Percentiles rank a stretch among this genome's conserved stretches.
Evolutionary conservation across 495 filamentous ascomycete genomes (phyloP).

Genomic region (Pseudomonodictys pantanalensis): DNA sequence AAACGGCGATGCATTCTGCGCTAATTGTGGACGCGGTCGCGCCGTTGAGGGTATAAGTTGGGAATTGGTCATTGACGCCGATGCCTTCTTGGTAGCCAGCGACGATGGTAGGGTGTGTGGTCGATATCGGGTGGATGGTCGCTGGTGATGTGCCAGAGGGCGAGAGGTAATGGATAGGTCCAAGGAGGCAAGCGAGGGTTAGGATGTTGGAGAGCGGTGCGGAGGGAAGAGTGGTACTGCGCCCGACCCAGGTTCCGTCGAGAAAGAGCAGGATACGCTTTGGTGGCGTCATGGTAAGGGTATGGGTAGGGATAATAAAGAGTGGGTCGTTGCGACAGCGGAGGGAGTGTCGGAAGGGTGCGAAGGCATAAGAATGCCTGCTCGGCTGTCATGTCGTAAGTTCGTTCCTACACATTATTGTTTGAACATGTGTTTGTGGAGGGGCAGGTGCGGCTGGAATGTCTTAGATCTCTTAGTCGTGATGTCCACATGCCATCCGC

Average conservation of each 20-base stretch:
- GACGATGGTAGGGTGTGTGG: not conserved
- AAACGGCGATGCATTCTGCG: constrained; percentile 21
- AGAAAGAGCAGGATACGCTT: constrained; percentile 19
- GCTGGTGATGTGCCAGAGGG: not conserved
- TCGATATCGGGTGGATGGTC: constrained; percentile 11
- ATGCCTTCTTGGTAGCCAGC: constrained; percentile 30
- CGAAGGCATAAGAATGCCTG: not conserved
- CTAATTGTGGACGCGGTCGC: constrained; percentile 28
- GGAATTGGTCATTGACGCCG: constrained; percentile 27
- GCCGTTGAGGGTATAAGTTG: constrained; percentile 22
- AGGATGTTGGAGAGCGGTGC: not conserved
- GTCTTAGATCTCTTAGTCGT: not conserved
- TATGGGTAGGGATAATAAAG: not conserved
- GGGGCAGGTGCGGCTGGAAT: constrained; percentile 17
- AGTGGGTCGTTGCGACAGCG: not conserved
- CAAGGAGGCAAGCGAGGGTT: not conserved
- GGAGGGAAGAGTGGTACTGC: constrained; percentile 3
- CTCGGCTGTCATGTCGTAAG: not conserved
- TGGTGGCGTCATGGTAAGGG: not conserved
- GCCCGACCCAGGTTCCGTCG: constrained; percentile 24
- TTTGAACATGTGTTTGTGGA: not conserved
- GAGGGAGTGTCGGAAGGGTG: not conserved
- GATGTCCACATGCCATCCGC: not conserved
- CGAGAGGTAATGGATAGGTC: not conserved
- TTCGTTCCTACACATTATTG: not conserved